These are phyloP conservation scores for Arabidopsis hybrid DNA, from an alignment of 441 rosid genomes.

Conservation along the genomic window DNA sequence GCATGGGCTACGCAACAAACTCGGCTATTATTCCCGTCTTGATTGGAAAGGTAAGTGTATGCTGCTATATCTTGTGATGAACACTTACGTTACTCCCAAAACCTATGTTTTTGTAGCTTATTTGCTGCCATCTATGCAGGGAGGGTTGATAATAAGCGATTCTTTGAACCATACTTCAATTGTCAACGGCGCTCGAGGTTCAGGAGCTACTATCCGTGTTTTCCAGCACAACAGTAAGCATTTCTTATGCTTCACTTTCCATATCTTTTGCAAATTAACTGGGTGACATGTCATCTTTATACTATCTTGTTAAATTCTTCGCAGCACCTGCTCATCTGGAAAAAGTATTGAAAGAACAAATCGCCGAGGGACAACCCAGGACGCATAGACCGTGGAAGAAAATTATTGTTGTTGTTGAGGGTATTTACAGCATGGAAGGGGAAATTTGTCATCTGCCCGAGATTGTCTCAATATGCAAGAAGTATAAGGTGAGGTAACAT, in stretches of 20 bases:
- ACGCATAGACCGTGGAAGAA: conserved; percentile 97
- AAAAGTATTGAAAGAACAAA: conserved; percentile 85
- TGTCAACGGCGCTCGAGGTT: conserved; percentile 92
- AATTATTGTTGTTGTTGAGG: conserved; percentile 83
- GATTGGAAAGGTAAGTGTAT: conserved; percentile 62
- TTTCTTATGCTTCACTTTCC: neutral
- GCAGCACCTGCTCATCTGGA: conserved; percentile 89
- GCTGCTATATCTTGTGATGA: conserved; percentile 2
- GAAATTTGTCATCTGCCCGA: conserved; percentile 89
- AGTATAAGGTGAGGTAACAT: conserved; percentile 66
- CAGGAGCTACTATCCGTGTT: conserved; percentile 85
- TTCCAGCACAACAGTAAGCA: conserved; percentile 83
- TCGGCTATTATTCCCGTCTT: conserved; percentile 81
- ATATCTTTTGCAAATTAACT: neutral
- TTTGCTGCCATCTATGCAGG: conserved; percentile 46
- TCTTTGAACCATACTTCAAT: conserved; percentile 90
- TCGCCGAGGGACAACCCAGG: conserved; percentile 91
- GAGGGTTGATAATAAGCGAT: conserved; percentile 85
- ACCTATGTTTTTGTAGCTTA: neutral
- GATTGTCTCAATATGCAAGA: conserved; percentile 83
- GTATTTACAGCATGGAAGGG: conserved; percentile 97
- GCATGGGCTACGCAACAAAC: conserved; percentile 92
- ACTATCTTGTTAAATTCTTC: conserved; percentile 3
- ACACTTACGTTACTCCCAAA: neutral
- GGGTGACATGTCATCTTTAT: conserved; percentile 10